Base-by-base conservation (phyloP, 805 yeast genomes). In the Danielozyma ontarioensis region DNA sequence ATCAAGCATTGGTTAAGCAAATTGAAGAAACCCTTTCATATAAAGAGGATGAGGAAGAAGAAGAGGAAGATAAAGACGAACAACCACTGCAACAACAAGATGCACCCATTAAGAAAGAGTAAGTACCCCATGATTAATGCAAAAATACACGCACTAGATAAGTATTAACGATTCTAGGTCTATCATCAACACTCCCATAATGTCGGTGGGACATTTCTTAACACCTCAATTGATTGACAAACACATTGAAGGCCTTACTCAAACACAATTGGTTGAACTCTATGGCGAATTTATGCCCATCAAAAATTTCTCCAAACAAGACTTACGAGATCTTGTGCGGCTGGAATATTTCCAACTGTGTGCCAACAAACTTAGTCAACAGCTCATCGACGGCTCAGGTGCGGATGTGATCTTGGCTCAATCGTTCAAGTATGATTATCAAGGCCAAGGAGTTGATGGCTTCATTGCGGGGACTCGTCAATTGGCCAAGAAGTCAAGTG, bases 361-460 rank as follows among this genome's bases (percentile, higher is more conserved):
- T 7, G 50, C 62, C 26, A 50, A 57, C 10, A 61, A 63, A 32
- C 51, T 78, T 35, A 56, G 70, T 33, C 53, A 52, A 21, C 75
- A 68, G 18, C 50, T 78, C 29, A 50, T 47, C n/a, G 35, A 44
- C 16, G 44, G 50, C 16, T 49, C 51, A 12, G 76, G 74, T 8
- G 71, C 74, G 10, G 76, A 80, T 4, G 61, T 55, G 37, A 42
- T 76, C 27, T 62, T 78, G 25, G 57, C 81, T 21, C 64, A 60
- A 35, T 63, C 73, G 25, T 58, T 76, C 27, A 71, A 68, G n/a
- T 60, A 60, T 43, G 66, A 59, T 4, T 77, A 77, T 41, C 33
- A 51, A 7, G 81, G 80, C 7, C 82, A 77, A 48, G 82, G 82
- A 1, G 53, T 76, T 23, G 70, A 62, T 24, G 69, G 69, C 11